These are phyloP conservation scores for Rhizopogon salebrosus DNA, from an alignment of 768 basidiomycete genomes.

Conservation along the genomic window DNA sequence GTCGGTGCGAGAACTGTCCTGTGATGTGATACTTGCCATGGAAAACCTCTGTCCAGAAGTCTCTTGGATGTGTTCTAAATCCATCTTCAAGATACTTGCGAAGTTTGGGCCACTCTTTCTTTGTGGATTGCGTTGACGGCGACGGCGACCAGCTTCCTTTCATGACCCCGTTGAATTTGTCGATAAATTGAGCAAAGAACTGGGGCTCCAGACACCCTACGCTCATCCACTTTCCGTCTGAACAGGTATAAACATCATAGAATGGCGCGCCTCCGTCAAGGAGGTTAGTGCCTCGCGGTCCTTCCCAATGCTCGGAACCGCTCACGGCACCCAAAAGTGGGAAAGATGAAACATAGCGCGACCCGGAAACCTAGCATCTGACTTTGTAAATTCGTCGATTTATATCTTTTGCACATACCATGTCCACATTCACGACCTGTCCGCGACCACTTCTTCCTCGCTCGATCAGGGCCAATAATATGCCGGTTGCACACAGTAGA, in stretches of 20 bases:
- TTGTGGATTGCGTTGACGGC: slow-evolving; percentile 37
- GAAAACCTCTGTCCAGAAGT: slow-evolving; percentile 67
- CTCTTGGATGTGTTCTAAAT: slow-evolving; percentile 54
- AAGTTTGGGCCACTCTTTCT: slow-evolving; percentile 52
- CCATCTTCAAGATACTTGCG: slow-evolving; percentile 55
- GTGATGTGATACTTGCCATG: slow-evolving; percentile 39
- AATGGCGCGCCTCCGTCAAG: slow-evolving; percentile 79
- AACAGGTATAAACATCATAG: slow-evolving; percentile 70
- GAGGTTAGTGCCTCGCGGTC: slow-evolving; percentile 48
- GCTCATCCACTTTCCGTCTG: slow-evolving; percentile 70
- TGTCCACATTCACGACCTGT: slow-evolving; percentile 70
- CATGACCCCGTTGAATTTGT: slow-evolving; percentile 46
- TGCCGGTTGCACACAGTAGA: slow-evolving; percentile 62
- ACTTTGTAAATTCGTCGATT: background rate
- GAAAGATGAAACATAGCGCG: slow-evolving; percentile 72
- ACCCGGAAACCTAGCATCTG: slow-evolving; percentile 62
- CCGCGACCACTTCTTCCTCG: slow-evolving; percentile 60
- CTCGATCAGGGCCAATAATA: slow-evolving; percentile 71
- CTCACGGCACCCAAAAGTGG: slow-evolving; percentile 47
- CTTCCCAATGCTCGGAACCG: slow-evolving; percentile 32
- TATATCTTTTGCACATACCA: slow-evolving; percentile 42
- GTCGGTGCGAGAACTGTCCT: background rate
- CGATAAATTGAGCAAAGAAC: slow-evolving; percentile 62
- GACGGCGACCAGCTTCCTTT: slow-evolving; percentile 56
- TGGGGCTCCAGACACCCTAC: slow-evolving; percentile 72